phyloP scores from a whole-genome alignment of 345 rosid species.

The Microcos paniculata region DNA sequence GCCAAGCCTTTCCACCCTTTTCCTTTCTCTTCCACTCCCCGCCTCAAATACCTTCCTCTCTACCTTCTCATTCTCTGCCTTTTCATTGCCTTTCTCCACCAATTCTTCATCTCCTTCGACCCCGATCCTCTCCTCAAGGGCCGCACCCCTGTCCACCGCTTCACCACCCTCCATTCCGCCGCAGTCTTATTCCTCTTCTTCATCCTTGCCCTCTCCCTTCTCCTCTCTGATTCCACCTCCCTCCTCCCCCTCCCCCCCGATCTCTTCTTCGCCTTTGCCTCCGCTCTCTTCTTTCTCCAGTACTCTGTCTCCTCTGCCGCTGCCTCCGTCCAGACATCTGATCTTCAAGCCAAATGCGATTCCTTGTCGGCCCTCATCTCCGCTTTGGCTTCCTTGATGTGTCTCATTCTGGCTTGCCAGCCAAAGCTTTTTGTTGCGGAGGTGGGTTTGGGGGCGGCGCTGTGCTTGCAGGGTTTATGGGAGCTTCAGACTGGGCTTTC shows the following conservation, averaged over 20 bases:
- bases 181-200: constrained; percentile 84
- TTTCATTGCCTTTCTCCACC: constrained; percentile 62
- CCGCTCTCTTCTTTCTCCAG: constrained; percentile 74
- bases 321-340: constrained; percentile 74
- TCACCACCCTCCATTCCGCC: constrained; percentile 76
- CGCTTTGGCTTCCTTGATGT: constrained; percentile 56
- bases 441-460: constrained; percentile 57
- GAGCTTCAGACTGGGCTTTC: constrained; percentile 83
- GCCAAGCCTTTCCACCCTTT: constrained; percentile 80
- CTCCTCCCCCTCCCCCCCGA: constrained; percentile 67
- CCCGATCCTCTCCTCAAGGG: constrained; percentile 88
- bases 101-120: constrained; percentile 60
- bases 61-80: constrained; percentile 60
- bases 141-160: constrained; percentile 77
- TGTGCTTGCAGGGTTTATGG: constrained; percentile 91
- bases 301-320: constrained; percentile 57
- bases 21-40: constrained; percentile 33
- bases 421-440: constrained; percentile 73
- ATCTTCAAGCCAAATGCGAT: constrained; percentile 83
- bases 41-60: constrained; percentile 55
- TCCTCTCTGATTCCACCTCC: constrained; percentile 62
- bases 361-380: constrained; percentile 64
- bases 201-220: constrained; percentile 55
- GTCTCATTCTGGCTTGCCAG: constrained; percentile 65
- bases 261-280: constrained; percentile 79